Percentiles rank a stretch among this genome's conserved stretches.
These are phyloP conservation scores for Sonneratia caseolaris DNA, from an alignment of 345 rosid species.

Conservation along the genomic window DNA sequence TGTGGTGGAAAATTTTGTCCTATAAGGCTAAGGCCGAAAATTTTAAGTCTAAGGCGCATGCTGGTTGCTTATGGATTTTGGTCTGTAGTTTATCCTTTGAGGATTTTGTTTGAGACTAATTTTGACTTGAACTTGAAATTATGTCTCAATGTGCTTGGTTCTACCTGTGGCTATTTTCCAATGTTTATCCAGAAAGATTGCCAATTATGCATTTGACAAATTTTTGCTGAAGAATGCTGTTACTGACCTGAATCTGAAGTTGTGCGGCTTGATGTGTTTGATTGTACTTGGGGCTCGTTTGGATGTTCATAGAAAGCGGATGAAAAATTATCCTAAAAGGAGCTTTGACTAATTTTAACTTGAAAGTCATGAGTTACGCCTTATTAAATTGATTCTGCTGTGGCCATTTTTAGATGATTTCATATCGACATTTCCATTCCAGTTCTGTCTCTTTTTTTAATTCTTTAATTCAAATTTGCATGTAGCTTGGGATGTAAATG, in stretches of 20 bases:
- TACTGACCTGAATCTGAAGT: not conserved
- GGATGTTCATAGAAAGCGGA: not conserved
- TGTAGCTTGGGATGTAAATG: not conserved
- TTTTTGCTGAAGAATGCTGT: not conserved
- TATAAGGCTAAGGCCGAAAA: not conserved
- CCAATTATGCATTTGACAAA: not conserved
- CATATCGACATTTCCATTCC: not conserved
- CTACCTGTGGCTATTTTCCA: not conserved
- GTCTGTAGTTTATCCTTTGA: not conserved
- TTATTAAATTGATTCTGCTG: not conserved
- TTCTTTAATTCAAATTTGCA: not conserved
- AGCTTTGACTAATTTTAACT: not conserved
- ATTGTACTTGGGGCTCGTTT: not conserved
- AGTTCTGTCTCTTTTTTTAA: not conserved
- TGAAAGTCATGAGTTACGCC: not conserved
- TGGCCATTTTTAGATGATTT: not conserved
- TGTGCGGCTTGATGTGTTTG: not conserved
- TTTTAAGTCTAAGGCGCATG: not conserved
- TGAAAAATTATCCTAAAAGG: not conserved
- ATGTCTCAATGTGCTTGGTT: not conserved
- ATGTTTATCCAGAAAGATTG: not conserved
- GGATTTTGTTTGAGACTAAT: not conserved
- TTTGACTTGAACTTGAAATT: constrained; percentile 4
- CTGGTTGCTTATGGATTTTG: not conserved
- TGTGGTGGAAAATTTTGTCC: not conserved